phyloP scores from a whole-genome alignment of 2,329 filamentous ascomycete genomes.

The Passalora sequoiae region DNA sequence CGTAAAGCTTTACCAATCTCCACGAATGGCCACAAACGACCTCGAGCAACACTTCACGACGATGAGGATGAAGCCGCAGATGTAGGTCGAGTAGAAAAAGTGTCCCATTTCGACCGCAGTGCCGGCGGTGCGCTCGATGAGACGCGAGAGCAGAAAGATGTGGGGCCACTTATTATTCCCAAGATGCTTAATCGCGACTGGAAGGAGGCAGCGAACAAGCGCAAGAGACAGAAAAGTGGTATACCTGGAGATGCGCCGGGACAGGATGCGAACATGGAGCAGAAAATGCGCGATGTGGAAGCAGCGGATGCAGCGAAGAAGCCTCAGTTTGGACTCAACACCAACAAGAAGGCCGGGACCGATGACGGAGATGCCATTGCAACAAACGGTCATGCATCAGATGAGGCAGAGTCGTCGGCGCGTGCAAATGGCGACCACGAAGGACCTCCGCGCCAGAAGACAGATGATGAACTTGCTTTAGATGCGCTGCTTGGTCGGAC shows the following conservation, averaged over 20 bases:
- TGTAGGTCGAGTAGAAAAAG: constrained; percentile 39
- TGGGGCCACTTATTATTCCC: constrained; percentile 53
- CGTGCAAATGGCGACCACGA: constrained; percentile 6
- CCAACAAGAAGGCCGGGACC: constrained; percentile 22
- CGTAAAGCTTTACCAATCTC: constrained; percentile 21
- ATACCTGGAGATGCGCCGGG: constrained; percentile 43
- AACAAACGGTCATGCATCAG: constrained; percentile 1
- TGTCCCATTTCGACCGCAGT: constrained; percentile 51
- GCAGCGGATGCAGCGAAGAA: constrained; percentile 37
- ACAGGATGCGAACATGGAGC: constrained; percentile 20
- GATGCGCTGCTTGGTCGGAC: constrained; percentile 42
- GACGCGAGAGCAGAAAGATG: constrained; percentile 31
- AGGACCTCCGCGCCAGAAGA: constrained; percentile 32
- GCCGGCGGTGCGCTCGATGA: constrained; percentile 48
- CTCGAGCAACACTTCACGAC: constrained; percentile 37
- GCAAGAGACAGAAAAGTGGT: constrained; percentile 51
- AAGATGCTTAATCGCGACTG: constrained; percentile 58
- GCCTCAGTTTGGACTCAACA: constrained; percentile 52
- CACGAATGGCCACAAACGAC: constrained; percentile 39
- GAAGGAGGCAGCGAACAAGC: constrained; percentile 49
- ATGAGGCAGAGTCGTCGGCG: constrained; percentile 23
- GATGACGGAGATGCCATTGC: constrained; percentile 17
- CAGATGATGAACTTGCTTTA: constrained; percentile 54
- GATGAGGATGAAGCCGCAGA: constrained; percentile 53
- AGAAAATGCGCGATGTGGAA: constrained; percentile 25